Evolutionary conservation across 306 rosid genomes (phyloP).

Genomic region (Prunus dulcis): DNA sequence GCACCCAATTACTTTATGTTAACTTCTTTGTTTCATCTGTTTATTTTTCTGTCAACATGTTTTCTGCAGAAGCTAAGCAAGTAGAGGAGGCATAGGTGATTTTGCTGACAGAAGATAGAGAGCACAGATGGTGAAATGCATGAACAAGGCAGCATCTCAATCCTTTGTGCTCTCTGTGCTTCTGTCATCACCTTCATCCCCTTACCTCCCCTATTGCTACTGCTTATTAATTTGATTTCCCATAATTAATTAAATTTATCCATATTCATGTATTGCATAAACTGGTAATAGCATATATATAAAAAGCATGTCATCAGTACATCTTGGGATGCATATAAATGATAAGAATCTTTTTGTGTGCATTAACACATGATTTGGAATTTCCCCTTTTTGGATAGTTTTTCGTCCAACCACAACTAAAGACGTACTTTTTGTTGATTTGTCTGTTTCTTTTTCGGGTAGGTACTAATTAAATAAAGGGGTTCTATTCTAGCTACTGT

Average conservation of each 20-base stretch:
- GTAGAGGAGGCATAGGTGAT: slow-evolving; percentile 31
- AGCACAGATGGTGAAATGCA: slow-evolving; percentile 79
- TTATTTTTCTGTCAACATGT: not conserved
- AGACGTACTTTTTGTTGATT: not conserved
- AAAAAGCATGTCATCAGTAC: not conserved
- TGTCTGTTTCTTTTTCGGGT: no score
- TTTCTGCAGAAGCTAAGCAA: not conserved
- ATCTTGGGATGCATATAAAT: not conserved
- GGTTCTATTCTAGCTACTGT: no score
- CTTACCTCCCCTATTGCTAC: slow-evolving; percentile 6
- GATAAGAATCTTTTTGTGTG: no score
- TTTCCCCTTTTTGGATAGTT: not conserved
- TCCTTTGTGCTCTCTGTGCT: slow-evolving; percentile 86
- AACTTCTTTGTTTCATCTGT: not conserved
- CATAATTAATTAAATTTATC: no score
- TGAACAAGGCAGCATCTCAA: slow-evolving; percentile 40
- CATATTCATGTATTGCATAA: no score
- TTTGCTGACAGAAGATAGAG: slow-evolving; percentile 92
- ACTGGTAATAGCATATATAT: not conserved
- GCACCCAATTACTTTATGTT: not conserved
- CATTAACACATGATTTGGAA: not conserved
- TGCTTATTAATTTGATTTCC: not conserved
- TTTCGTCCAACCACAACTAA: not conserved
- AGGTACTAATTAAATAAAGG: no score
- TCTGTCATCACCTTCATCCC: slow-evolving; percentile 57